phyloP scores from a whole-genome alignment of 192 early-diverging fungal genomes.

The Gigaspora rosea region DNA sequence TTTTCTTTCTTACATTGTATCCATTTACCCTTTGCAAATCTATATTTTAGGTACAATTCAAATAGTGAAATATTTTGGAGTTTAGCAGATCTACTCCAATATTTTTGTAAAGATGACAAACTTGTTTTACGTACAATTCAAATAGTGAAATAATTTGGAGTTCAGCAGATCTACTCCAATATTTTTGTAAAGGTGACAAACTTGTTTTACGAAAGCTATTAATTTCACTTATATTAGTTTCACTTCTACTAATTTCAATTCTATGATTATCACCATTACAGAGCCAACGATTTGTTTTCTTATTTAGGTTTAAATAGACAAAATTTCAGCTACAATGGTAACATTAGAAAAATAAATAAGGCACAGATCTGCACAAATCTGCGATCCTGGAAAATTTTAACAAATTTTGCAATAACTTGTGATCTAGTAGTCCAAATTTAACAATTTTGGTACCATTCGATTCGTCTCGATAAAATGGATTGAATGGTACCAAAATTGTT shows the following conservation, averaged over 20 bases:
- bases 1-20: background rate
- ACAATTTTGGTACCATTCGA: no score
- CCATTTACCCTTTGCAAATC: background rate
- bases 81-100: slow-evolving; percentile 2
- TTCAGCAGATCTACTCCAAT: slow-evolving; percentile 2
- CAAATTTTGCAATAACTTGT: no score
- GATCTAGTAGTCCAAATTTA: no score
- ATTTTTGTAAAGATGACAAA: background rate
- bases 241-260: background rate
- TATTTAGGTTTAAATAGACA: background rate
- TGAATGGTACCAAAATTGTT: no score
- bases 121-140: background rate
- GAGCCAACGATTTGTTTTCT: background rate
- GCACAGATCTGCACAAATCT: no score
- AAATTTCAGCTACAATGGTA: background rate
- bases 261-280: background rate
- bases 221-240: no score
- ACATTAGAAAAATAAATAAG: no score
- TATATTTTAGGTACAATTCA: background rate
- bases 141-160: background rate
- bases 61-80: background rate
- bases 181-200: slow-evolving; percentile 1
- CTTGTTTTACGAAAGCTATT: background rate
- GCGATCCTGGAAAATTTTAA: no score
- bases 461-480: no score